Conservation (phyloP, 1,284 basidiomycete species). For the Moniliophthora roreri region DNA sequence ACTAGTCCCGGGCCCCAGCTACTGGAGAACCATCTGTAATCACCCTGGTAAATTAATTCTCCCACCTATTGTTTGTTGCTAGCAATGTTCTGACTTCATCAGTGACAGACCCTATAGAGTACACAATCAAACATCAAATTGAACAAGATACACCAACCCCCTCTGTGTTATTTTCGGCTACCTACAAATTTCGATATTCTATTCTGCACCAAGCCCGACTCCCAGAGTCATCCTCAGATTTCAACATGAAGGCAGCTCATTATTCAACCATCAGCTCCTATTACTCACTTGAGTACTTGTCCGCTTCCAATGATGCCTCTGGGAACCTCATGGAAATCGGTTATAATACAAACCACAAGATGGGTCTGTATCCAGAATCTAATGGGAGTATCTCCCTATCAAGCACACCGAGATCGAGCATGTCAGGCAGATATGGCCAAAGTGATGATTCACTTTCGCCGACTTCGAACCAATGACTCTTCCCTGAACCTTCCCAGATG, state of each 20-base stretch:
- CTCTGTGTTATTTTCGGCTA: slow-evolving; percentile 46
- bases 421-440: neutral
- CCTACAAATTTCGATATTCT: slow-evolving; percentile 49
- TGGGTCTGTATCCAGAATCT: neutral
- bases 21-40: slow-evolving; percentile 55
- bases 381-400: neutral
- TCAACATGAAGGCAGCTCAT: neutral
- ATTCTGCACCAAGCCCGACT: neutral
- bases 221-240: neutral
- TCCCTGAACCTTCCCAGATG: slow-evolving; percentile 1
- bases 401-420: neutral
- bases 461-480: neutral
- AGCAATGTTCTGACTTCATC: slow-evolving; percentile 3
- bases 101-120: slow-evolving; percentile 60
- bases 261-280: too few relatives aligned
- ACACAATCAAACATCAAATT: slow-evolving; percentile 58
- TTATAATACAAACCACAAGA: neutral
- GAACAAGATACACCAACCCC: slow-evolving; percentile 30
- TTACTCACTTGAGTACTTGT: neutral
- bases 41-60: slow-evolving; percentile 47
- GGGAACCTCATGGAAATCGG: neutral
- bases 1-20: slow-evolving; percentile 58
- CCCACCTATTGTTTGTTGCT: neutral
- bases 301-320: neutral
- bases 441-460: slow-evolving; percentile 7